Evolutionary conservation across 495 filamentous ascomycete genomes (phyloP).

Genomic region (Clohesyomyces aquaticus): DNA sequence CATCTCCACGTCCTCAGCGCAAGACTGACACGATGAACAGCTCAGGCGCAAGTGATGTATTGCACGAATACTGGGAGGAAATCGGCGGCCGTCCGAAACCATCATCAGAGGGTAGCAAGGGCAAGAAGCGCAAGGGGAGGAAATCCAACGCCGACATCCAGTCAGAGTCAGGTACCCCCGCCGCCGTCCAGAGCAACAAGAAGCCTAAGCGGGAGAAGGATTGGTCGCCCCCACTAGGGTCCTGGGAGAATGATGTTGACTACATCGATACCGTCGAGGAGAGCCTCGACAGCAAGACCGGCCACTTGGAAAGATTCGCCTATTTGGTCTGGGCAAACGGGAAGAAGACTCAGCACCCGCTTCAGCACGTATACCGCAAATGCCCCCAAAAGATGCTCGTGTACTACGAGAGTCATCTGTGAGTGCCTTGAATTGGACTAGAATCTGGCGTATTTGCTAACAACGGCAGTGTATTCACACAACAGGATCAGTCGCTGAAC

Average conservation of each 20-base stretch:
- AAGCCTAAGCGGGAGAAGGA: conserved; percentile 36
- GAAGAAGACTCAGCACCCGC: conserved; percentile 46
- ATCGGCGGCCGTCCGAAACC: conserved; percentile 61
- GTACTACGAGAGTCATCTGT: conserved; percentile 51
- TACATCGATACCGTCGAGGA: conserved; percentile 62
- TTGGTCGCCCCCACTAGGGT: conserved; percentile 58
- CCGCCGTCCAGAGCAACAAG: conserved; percentile 20
- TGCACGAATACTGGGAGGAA: conserved; percentile 58
- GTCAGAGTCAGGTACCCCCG: conserved; percentile 18
- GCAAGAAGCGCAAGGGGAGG: conserved; percentile 31
- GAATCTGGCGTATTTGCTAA: background rate
- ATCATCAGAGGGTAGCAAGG: conserved; percentile 26
- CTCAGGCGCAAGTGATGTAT: conserved; percentile 56
- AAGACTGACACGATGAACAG: conserved; percentile 21
- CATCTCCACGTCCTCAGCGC: background rate
- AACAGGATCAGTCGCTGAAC: background rate
- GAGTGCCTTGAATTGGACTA: too few relatives aligned
- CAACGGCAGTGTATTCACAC: conserved; percentile 6
- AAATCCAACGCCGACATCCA: conserved; percentile 24
- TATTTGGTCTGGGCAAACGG: conserved; percentile 62
- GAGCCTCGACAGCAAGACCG: conserved; percentile 41
- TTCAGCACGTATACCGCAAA: conserved; percentile 45
- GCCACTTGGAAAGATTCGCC: conserved; percentile 50
- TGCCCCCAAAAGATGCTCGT: conserved; percentile 52
- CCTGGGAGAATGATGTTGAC: conserved; percentile 62